phyloP scores from a whole-genome alignment of 768 basidiomycete species.

The Rhodosporidiobolus odoratus region DNA sequence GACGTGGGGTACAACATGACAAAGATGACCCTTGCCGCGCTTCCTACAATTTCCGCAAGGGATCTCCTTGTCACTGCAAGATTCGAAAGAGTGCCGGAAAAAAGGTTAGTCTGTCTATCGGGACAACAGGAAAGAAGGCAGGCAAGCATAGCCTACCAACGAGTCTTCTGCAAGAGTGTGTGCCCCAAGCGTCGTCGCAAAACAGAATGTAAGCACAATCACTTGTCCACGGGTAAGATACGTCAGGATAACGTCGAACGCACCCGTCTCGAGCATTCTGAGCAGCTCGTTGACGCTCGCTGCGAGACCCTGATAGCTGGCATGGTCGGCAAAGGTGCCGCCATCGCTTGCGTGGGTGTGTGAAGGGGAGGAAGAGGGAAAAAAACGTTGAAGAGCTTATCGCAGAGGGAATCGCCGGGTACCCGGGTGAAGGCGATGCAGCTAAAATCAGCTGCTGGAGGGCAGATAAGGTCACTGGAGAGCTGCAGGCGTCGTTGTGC shows the following conservation, averaged over 20 bases:
- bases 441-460: too few relatives aligned
- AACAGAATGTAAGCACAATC: too few relatives aligned
- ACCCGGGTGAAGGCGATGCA: too few relatives aligned
- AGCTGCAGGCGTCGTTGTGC: too few relatives aligned
- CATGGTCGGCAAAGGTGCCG: too few relatives aligned
- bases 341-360: too few relatives aligned
- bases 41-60: constrained; percentile 18
- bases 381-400: too few relatives aligned
- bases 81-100: neutral
- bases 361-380: too few relatives aligned
- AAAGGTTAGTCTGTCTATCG: neutral
- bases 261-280: constrained; percentile 15
- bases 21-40: constrained; percentile 16
- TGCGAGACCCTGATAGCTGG: constrained; percentile 24
- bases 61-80: constrained; percentile 15
- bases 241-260: neutral
- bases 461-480: too few relatives aligned
- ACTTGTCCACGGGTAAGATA: neutral
- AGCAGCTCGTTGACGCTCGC: constrained; percentile 7
- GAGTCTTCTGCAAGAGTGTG: too few relatives aligned
- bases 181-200: too few relatives aligned
- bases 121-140: neutral
- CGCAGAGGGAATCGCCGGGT: too few relatives aligned
- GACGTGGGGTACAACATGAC: constrained; percentile 16
- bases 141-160: neutral